Evolutionary conservation across 345 rosid genomes (phyloP).

Genomic region (Isatis tinctoria): DNA sequence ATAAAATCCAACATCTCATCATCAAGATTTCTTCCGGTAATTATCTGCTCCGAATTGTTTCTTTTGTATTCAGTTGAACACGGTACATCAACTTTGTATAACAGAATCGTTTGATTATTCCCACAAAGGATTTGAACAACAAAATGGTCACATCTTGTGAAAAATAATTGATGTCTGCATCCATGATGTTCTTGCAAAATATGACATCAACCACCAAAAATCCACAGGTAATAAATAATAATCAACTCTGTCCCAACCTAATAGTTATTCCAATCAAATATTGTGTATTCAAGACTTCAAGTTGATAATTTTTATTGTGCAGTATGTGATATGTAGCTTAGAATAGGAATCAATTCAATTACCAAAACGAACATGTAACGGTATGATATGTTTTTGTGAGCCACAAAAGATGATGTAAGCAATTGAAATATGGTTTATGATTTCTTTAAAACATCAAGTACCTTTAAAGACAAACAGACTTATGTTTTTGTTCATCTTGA

Average conservation of each 20-base stretch:
- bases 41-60: no score
- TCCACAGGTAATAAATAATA: neutral
- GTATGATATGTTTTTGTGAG: neutral
- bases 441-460: neutral
- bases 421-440: neutral
- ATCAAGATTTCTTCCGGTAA: neutral
- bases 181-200: neutral
- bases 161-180: neutral
- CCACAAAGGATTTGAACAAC: no score
- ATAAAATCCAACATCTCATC: neutral
- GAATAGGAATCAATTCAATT: neutral
- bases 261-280: neutral
- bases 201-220: neutral
- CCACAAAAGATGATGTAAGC: neutral
- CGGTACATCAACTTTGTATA: neutral
- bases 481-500: neutral
- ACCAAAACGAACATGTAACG: neutral
- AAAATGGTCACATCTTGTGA: neutral
- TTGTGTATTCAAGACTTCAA: neutral
- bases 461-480: neutral
- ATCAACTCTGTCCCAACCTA: neutral
- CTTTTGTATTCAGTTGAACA: neutral
- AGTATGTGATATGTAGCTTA: neutral
- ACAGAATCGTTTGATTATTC: no score
- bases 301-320: neutral